Conservation (phyloP, 176 grass and related monocot species). For the maize (Zea mays) region Zm-B73-REFERENCE-NAM-5.0 NC_050105.1:86313001-86313500, state of each 20-base stretch:
- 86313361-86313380: slow-evolving; percentile 23
- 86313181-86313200: slow-evolving; percentile 72
- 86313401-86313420: neutral
- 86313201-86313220: slow-evolving; percentile 62
- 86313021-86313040: slow-evolving; percentile 10
- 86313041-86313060: slow-evolving; percentile 5
- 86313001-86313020: neutral
- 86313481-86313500: slow-evolving; percentile 27
- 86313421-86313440: slow-evolving; percentile 1
- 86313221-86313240: slow-evolving; percentile 65
- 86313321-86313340: neutral
- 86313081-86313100: slow-evolving; percentile 5
- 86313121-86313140: neutral
- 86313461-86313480: neutral
- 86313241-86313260: slow-evolving; percentile 78
- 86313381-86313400: slow-evolving; percentile 12
- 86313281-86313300: slow-evolving; percentile 45
- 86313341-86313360: slow-evolving; percentile 8
- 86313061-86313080: neutral
- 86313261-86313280: slow-evolving; percentile 81
- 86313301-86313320: slow-evolving; percentile 13
- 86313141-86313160: slow-evolving; percentile 36
- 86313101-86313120: slow-evolving; percentile 15
- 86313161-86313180: slow-evolving; percentile 56
- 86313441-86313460: neutral